Percentiles rank a stretch among this genome's conserved stretches.
phyloP scores from a whole-genome alignment of 371 early-diverging fungal species.

The Mucor plumbeus region DNA sequence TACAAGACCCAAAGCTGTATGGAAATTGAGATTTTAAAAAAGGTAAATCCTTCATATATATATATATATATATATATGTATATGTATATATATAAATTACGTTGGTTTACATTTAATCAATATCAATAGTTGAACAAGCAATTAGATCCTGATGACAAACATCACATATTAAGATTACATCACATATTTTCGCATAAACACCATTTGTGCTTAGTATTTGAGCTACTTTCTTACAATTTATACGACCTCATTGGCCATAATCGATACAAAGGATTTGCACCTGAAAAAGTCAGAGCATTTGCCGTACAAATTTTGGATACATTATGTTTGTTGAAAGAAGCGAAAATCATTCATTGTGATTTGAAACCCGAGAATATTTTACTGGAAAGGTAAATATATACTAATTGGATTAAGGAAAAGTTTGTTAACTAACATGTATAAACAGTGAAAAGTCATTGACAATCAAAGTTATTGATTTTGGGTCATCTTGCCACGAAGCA shows the following conservation, averaged over 20 bases:
- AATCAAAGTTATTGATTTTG: constrained; percentile 99
- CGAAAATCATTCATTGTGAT: constrained; percentile 97
- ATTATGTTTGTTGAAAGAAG: constrained; percentile 79
- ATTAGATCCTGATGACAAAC: constrained; percentile 78
- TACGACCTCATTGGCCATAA: constrained; percentile 96
- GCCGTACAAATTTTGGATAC: constrained; percentile 90
- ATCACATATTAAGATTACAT: constrained; percentile 84
- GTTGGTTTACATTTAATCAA: background rate
- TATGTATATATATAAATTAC: background rate
- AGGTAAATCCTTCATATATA: constrained; percentile 53
- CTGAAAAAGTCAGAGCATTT: constrained; percentile 83
- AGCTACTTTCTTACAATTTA: constrained; percentile 92
- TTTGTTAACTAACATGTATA: background rate
- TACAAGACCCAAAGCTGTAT: constrained; percentile 95
- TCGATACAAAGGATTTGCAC: constrained; percentile 88
- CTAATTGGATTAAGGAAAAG: too few relatives aligned
- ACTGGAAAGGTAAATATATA: constrained; percentile 69
- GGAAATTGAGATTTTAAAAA: constrained; percentile 92
- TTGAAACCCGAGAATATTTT: constrained; percentile 98
- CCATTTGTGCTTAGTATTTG: constrained; percentile 96
- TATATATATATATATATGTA: background rate
- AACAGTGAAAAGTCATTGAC: constrained; percentile 76
- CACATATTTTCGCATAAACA: constrained; percentile 92
- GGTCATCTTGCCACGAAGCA: constrained; percentile 93
- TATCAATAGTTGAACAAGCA: constrained; percentile 71